These are phyloP conservation scores for Wallacemonas sp. DNA, from an alignment of 208 protist species.

Conservation along the genomic window DNA sequence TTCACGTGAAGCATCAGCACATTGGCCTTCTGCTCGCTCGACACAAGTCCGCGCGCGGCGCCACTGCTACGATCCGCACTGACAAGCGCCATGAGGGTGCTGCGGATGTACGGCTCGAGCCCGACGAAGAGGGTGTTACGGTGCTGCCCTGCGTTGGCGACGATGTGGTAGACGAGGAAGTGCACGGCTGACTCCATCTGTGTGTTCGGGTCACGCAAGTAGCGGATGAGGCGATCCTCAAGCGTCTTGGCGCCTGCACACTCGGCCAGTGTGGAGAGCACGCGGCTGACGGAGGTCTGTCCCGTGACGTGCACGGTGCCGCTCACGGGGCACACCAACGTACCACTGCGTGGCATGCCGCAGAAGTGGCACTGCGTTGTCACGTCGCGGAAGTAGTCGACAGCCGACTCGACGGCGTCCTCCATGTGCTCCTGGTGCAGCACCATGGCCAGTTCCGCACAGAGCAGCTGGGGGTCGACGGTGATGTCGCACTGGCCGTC, in stretches of 20 bases:
- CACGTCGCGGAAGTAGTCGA: constrained; percentile 78
- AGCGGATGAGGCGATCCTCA: constrained; percentile 66
- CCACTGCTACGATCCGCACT: constrained; percentile 55
- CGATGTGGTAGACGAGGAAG: constrained; percentile 82
- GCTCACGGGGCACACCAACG: constrained; percentile 72
- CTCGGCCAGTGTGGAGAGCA: constrained; percentile 81
- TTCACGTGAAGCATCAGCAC: constrained; percentile 90
- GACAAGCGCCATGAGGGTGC: constrained; percentile 73
- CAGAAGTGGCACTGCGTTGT: constrained; percentile 74
- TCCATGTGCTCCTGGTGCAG: constrained; percentile 81
- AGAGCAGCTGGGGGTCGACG: constrained; percentile 84
- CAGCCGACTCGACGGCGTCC: constrained; percentile 76
- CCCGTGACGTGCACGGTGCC: constrained; percentile 78
- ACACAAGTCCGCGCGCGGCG: constrained; percentile 36
- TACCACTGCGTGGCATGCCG: constrained; percentile 53
- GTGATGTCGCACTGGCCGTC: constrained; percentile 53
- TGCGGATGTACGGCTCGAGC: constrained; percentile 87
- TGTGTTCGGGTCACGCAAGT: constrained; percentile 66
- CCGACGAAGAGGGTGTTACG: constrained; percentile 74
- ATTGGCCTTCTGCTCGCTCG: constrained; percentile 83
- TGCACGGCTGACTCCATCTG: constrained; percentile 85
- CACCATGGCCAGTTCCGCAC: constrained; percentile 91
- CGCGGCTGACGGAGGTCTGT: constrained; percentile 61
- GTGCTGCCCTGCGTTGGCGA: constrained; percentile 84
- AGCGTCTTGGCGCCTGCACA: constrained; percentile 74